Evolutionary conservation across 2,329 filamentous ascomycete species (phyloP), one percentile per base, ranked within the genome.

Genomic region (Botrytis tulipae): DNA sequence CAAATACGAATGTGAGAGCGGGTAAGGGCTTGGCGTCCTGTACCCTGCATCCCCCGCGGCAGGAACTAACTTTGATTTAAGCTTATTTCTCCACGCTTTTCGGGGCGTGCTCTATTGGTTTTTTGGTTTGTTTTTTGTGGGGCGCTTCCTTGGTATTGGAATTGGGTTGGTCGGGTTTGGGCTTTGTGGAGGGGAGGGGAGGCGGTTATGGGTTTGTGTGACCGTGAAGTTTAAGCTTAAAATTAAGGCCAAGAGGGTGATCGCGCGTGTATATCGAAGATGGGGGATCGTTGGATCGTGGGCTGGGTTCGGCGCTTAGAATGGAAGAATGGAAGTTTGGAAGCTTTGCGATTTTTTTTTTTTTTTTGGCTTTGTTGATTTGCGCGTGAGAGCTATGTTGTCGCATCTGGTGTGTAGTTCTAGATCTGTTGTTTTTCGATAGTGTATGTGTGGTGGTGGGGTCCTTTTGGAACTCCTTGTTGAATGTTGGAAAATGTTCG

Each of bases 31-130:
- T 57, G n/a, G n/a, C 51, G 51, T 18, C n/a, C n/a, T 14, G 25
- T n/a, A 5, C 9, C 22, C 12, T 25, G 20, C 20, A 48, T 48
- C 37, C 12, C 37, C 51, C 16, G n/a, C 16, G 51, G n/a, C 14
- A 9, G 18, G 4, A 18, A 57, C 51, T 57, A 18, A 57, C 51
- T 57, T 57, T 18, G 29, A 57, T 57, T 57, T 57, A 57, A 29
- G 51, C 51, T 29, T 57, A 57, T 18, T 29, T 29, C 51, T 57
- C n/a, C n/a, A 32, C 7, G 12, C 2, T 32, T n/a, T 8, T 0
- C 7, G 18, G 3, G 5, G 14, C n/a, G 6, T 54, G 7, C 12
- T 54, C 25, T 16, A 0, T 16, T 12, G 25, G 12, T 3, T 0
- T 40, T 40, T 40, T 10, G 1, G 1, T 54, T 2, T 1, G 12